Evolutionary conservation across 2,329 filamentous ascomycete species (phyloP).

Genomic region (Aspergillus ochraceus): DNA sequence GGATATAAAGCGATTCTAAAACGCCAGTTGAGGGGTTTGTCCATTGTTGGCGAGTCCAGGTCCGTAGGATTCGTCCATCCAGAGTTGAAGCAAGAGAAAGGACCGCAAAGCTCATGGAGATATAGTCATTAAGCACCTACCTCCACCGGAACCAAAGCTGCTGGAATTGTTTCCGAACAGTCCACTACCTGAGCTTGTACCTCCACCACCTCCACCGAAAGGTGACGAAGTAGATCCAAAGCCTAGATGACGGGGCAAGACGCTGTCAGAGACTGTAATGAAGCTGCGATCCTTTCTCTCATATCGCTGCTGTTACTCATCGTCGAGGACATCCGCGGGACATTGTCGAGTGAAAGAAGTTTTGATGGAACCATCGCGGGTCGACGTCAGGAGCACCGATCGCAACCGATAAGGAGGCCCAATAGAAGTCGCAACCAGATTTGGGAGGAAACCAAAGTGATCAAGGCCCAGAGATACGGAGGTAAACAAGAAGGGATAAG

Average conservation of each 20-base stretch:
- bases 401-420: slow-evolving; percentile 14
- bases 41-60: not conserved
- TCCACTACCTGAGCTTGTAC: slow-evolving; percentile 32
- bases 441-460: slow-evolving; percentile 4
- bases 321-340: slow-evolving; percentile 27
- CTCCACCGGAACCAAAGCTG: slow-evolving; percentile 44
- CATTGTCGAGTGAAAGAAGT: slow-evolving; percentile 18
- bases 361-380: slow-evolving; percentile 25
- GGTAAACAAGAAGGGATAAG: slow-evolving; percentile 9
- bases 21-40: not conserved
- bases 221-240: slow-evolving; percentile 41
- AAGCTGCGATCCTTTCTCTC: slow-evolving; percentile 34
- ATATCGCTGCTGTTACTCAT: slow-evolving; percentile 27
- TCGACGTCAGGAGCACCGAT: slow-evolving; percentile 33
- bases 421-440: slow-evolving; percentile 6
- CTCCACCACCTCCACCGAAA: slow-evolving; percentile 31
- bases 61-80: not conserved
- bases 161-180: slow-evolving; percentile 38
- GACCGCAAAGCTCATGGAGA: slow-evolving; percentile 26
- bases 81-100: slow-evolving; percentile 16
- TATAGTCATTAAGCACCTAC: slow-evolving; percentile 35
- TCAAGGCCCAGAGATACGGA: slow-evolving; percentile 4
- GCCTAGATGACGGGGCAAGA: slow-evolving; percentile 38
- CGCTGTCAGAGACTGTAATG: slow-evolving; percentile 41
- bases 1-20: not conserved